Conservation (phyloP, 1,284 basidiomycete species). For the Agaricales sp. region DNA sequence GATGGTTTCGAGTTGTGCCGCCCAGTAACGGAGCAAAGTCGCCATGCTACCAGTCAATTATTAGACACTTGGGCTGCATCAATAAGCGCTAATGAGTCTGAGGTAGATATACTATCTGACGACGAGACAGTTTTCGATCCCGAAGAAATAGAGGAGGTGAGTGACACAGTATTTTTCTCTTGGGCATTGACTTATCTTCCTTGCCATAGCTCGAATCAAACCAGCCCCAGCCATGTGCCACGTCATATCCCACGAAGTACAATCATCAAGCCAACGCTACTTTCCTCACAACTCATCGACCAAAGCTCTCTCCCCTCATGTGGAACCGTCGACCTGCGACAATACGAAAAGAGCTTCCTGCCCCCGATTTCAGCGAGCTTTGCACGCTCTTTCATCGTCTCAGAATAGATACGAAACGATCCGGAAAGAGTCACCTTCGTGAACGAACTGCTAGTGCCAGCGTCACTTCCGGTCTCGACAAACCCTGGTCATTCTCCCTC, state of each 20-base stretch:
- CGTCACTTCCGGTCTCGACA: too few species aligned
- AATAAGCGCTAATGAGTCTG: too few species aligned
- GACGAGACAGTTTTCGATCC: constrained; percentile 2
- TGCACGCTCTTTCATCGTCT: not conserved
- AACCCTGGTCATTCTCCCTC: not conserved
- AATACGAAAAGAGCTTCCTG: not conserved
- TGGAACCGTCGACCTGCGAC: not conserved
- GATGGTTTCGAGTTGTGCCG: not conserved
- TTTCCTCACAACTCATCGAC: not conserved
- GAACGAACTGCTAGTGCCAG: too few species aligned
- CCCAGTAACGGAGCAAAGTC: too few species aligned
- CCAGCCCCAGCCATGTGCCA: not conserved
- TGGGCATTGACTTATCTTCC: not conserved
- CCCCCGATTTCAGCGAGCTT: not conserved
- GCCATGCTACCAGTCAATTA: too few species aligned
- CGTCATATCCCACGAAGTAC: not conserved
- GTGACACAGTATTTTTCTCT: not conserved
- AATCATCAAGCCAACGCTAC: not conserved
- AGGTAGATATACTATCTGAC: not conserved
- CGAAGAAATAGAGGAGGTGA: not conserved
- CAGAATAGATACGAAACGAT: not conserved
- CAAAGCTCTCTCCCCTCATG: not conserved
- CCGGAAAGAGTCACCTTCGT: not conserved
- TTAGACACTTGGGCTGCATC: too few species aligned
- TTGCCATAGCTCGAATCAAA: not conserved